Evolutionary conservation across 2,329 filamentous ascomycete species (phyloP).

Genomic region (Pseudonectria buxi): DNA sequence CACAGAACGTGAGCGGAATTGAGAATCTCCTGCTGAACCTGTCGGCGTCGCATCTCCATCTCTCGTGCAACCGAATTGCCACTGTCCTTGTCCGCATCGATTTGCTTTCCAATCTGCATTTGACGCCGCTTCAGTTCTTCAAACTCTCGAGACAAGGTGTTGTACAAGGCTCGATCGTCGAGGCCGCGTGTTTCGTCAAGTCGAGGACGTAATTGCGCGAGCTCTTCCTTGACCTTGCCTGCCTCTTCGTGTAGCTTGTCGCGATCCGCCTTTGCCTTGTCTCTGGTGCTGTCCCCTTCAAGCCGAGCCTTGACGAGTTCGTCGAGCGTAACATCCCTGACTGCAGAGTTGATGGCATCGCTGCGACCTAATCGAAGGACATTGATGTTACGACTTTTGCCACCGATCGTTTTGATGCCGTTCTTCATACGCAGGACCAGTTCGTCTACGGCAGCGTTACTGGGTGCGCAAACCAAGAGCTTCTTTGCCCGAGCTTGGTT

Average conservation of each 20-base stretch:
- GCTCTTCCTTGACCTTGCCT: constrained; percentile 65
- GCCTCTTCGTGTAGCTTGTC: constrained; percentile 59
- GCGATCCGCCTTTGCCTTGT: constrained; percentile 47
- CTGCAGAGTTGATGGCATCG: constrained; percentile 84
- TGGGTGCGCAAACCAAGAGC: constrained; percentile 92
- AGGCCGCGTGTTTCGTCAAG: constrained; percentile 60
- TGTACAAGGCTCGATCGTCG: constrained; percentile 40
- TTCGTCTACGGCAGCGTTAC: constrained; percentile 96
- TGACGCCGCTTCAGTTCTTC: constrained; percentile 73
- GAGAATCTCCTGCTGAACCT: constrained; percentile 84
- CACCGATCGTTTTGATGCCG: constrained; percentile 72
- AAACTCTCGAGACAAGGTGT: constrained; percentile 66
- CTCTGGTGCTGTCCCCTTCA: constrained; percentile 51
- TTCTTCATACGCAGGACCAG: constrained; percentile 85
- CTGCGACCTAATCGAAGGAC: constrained; percentile 85
- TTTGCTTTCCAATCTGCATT: constrained; percentile 64
- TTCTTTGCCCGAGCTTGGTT: constrained; percentile 57
- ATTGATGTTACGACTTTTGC: constrained; percentile 68
- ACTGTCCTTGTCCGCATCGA: constrained; percentile 81
- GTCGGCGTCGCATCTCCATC: constrained; percentile 75
- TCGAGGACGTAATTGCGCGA: constrained; percentile 63
- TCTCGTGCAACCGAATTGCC: constrained; percentile 77
- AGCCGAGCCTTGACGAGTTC: constrained; percentile 77
- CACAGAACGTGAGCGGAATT: constrained; percentile 89
- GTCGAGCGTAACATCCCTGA: constrained; percentile 88